phyloP scores from a whole-genome alignment of 805 yeast genomes.

The Priceomyces castillae region DNA sequence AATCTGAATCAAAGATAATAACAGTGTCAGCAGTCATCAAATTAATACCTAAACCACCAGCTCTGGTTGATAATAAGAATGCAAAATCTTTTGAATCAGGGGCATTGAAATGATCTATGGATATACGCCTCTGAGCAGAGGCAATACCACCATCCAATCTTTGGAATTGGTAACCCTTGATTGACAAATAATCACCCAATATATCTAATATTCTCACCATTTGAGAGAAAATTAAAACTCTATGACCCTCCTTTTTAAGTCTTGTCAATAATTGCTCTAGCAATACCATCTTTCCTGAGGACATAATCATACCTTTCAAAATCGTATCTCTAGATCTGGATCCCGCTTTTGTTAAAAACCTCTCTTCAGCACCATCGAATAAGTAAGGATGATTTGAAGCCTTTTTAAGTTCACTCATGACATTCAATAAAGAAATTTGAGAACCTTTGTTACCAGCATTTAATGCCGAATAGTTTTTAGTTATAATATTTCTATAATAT shows the following conservation, averaged over 20 bases:
- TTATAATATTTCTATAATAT: constrained; percentile 88
- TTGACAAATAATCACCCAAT: constrained; percentile 84
- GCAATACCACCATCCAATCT: constrained; percentile 96
- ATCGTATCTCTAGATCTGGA: constrained; percentile 69
- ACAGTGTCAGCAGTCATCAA: constrained; percentile 99
- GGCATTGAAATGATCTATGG: constrained; percentile 95
- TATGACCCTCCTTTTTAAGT: constrained; percentile 87
- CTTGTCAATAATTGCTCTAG: constrained; percentile 84
- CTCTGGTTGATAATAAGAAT: constrained; percentile 88
- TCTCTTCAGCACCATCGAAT: constrained; percentile 88
- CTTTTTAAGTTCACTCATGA: constrained; percentile 94
- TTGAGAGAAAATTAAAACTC: constrained; percentile 92
- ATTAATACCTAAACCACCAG: constrained; percentile 98
- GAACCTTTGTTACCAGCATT: constrained; percentile 72
- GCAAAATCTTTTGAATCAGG: constrained; percentile 91
- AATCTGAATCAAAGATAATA: constrained; percentile 94
- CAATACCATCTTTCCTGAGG: constrained; percentile 96
- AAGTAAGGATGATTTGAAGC: constrained; percentile 97
- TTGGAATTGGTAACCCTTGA: constrained; percentile 86
- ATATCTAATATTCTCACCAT: constrained; percentile 97
- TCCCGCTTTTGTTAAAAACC: constrained; percentile 67
- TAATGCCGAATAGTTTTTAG: constrained; percentile 88
- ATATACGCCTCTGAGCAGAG: constrained; percentile 86
- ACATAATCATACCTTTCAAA: constrained; percentile 90
- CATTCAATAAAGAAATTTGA: constrained; percentile 83